Evolutionary conservation across 2,329 filamentous ascomycete genomes (phyloP), one percentile per base, ranked within the genome.

Genomic region (Cercospora canescens): DNA sequence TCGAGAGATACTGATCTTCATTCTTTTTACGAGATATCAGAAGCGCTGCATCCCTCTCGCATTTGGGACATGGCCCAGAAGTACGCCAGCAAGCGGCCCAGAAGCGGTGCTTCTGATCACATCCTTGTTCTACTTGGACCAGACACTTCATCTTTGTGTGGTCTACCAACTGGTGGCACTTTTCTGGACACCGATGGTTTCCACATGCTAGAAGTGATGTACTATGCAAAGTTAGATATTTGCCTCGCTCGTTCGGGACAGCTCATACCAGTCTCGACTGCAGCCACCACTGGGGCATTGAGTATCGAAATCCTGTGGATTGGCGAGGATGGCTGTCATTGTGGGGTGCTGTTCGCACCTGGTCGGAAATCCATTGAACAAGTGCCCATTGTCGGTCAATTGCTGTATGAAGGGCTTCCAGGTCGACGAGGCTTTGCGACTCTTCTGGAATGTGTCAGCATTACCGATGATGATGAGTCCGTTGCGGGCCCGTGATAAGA

Each of bases 211-310:
- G 32, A 34, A 34, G 32, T 34, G 32, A 34, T 34, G 32, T 34
- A 34, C 32, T 34, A 6, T 34, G 11, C 32, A 34, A 6, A 34
- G 32, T 34, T 34, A 34, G 32, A 34, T 34, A 34, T 34, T 34
- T 34, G 32, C 32, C 32, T 34, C 32, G 32, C 32, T 34, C 32
- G 41, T 18, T 18, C 41, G 79, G 89, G n/a, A n/a, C 16, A 18
- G n/a, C 14, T 61, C 67, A 60, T 60, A 64, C 87, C 91, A 93
- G 21, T 81, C 81, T 57, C 87, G 80, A 0, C 79, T 79, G 68
- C 91, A 93, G 0, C 91, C 91, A 4, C 91, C 91, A 73, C 93
- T 89, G 0, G 90, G 90, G 41, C 86, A 90, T 18, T 84, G 76
- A 0, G 67, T 74, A 2, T 88, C 84, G 71, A 93, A 93, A 48